A percentile compares a stretch with the other conserved stretches of the same genome.
Evolutionary conservation across 768 basidiomycete genomes (phyloP).

Genomic region (Suillus spraguei): DNA sequence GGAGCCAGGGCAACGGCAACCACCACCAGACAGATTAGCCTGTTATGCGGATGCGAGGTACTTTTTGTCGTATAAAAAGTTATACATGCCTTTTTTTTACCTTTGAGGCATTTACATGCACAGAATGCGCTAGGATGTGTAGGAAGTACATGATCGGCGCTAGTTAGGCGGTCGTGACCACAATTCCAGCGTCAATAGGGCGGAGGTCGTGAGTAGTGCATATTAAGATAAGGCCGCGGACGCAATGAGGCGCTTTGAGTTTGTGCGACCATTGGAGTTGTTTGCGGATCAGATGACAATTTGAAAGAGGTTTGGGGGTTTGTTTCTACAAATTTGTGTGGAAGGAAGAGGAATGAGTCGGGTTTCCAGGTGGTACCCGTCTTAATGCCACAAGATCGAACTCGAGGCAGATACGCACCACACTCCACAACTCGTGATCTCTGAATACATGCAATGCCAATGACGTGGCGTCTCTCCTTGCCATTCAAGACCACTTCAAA

Average conservation of each 20-base stretch:
- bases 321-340: neutral
- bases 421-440: conserved; percentile 93
- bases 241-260: neutral
- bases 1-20: conserved; percentile 47
- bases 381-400: neutral
- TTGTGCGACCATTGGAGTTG: neutral
- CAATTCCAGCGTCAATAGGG: neutral
- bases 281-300: conserved; percentile 11
- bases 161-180: conserved; percentile 11
- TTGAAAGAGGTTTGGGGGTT: conserved; percentile 22
- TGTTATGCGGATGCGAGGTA: conserved; percentile 43
- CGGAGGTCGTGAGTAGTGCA: neutral
- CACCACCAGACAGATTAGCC: conserved; percentile 57
- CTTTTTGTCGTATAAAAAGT: neutral
- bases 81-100: conserved; percentile 51
- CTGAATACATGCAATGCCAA: conserved; percentile 85
- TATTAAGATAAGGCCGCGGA: conserved; percentile 19
- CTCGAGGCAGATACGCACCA: conserved; percentile 41
- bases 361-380: conserved; percentile 52
- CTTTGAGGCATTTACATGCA: conserved; percentile 33
- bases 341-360: conserved; percentile 34
- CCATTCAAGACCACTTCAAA: conserved; percentile 66
- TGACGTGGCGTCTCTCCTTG: conserved; percentile 51
- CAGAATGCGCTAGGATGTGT: conserved; percentile 17
- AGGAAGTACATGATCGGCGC: conserved; percentile 4